Evolutionary conservation across 805 yeast genomes (phyloP).

Genomic region (Spathaspora girioi): DNA sequence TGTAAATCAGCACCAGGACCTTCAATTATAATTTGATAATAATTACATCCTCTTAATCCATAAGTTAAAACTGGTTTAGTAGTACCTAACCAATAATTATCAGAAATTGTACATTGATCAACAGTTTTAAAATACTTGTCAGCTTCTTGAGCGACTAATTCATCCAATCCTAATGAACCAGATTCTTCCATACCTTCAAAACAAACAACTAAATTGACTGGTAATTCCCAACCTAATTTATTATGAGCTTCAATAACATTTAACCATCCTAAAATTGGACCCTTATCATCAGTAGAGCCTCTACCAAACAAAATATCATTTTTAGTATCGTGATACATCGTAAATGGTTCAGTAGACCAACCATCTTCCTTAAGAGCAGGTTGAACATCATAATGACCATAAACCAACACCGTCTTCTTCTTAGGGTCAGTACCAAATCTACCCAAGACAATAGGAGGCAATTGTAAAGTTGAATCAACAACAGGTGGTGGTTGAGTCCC

Average conservation of each 20-base stretch:
- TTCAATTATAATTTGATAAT: slow-evolving; percentile 73
- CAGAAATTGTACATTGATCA: slow-evolving; percentile 93
- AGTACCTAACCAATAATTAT: slow-evolving; percentile 98
- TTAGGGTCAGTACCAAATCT: slow-evolving; percentile 76
- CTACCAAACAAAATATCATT: slow-evolving; percentile 79
- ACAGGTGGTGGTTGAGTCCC: slow-evolving; percentile 94
- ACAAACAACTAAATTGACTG: slow-evolving; percentile 88
- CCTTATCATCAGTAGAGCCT: slow-evolving; percentile 97
- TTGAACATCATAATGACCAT: slow-evolving; percentile 98
- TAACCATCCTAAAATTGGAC: slow-evolving; percentile 97
- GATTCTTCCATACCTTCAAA: slow-evolving; percentile 99
- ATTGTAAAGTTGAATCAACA: slow-evolving; percentile 55
- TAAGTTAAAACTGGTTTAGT: slow-evolving; percentile 94
- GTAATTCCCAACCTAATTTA: slow-evolving; percentile 79
- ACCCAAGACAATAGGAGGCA: slow-evolving; percentile 95
- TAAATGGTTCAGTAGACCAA: slow-evolving; percentile 92
- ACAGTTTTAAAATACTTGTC: slow-evolving; percentile 76
- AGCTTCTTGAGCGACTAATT: slow-evolving; percentile 76
- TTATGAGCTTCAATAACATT: slow-evolving; percentile 89
- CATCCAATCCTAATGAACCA: slow-evolving; percentile 90
- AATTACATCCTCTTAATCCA: slow-evolving; percentile 95
- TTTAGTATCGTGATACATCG: slow-evolving; percentile 53
- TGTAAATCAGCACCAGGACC: slow-evolving; percentile 98
- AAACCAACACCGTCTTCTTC: slow-evolving; percentile 85
- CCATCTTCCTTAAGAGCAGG: slow-evolving; percentile 93